These are phyloP conservation scores for Barnettozyma siamensis DNA, from an alignment of 805 yeast genomes.

Conservation along the genomic window DNA sequence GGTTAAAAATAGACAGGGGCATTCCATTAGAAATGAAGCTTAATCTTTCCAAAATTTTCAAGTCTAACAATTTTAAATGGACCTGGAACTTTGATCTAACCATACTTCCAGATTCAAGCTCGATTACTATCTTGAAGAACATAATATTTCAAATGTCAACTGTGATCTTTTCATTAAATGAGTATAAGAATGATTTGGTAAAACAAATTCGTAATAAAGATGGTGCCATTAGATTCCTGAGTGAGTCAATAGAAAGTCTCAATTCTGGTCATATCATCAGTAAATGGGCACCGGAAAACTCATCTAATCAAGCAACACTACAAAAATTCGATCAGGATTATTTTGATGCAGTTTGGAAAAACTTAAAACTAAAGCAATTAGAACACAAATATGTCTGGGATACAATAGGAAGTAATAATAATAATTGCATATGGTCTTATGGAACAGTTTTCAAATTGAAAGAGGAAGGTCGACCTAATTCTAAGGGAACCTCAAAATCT, in stretches of 20 bases:
- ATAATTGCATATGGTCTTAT: slow-evolving; percentile 10
- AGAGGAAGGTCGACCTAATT: background rate
- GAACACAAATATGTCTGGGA: slow-evolving; percentile 21
- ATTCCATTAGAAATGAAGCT: slow-evolving; percentile 17
- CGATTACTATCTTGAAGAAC: slow-evolving; percentile 19
- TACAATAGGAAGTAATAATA: slow-evolving; percentile 11
- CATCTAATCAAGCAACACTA: slow-evolving; percentile 22
- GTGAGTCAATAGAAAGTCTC: slow-evolving; percentile 24
- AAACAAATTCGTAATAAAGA: slow-evolving; percentile 26
- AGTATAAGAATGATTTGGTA: slow-evolving; percentile 16
- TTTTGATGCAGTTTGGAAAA: slow-evolving; percentile 19
- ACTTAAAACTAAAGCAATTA: slow-evolving; percentile 6
- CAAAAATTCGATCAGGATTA: slow-evolving; percentile 13
- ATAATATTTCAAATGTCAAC: slow-evolving; percentile 20
- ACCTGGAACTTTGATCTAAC: slow-evolving; percentile 21
- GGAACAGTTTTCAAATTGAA: slow-evolving; percentile 12
- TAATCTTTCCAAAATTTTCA: slow-evolving; percentile 8
- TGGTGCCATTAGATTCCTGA: slow-evolving; percentile 25
- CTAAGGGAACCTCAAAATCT: no score
- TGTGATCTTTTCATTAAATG: slow-evolving; percentile 15
- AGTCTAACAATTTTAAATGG: slow-evolving; percentile 6
- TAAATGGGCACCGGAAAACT: slow-evolving; percentile 30
- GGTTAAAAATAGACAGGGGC: slow-evolving; percentile 14
- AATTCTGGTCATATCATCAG: slow-evolving; percentile 19
- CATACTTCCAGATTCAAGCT: slow-evolving; percentile 18